A percentile compares a stretch with the other conserved stretches of the same genome.
These are phyloP conservation scores for Trichophyton mentagrophytes DNA, from an alignment of 2,329 filamentous ascomycete species.

Conservation along the genomic window DNA sequence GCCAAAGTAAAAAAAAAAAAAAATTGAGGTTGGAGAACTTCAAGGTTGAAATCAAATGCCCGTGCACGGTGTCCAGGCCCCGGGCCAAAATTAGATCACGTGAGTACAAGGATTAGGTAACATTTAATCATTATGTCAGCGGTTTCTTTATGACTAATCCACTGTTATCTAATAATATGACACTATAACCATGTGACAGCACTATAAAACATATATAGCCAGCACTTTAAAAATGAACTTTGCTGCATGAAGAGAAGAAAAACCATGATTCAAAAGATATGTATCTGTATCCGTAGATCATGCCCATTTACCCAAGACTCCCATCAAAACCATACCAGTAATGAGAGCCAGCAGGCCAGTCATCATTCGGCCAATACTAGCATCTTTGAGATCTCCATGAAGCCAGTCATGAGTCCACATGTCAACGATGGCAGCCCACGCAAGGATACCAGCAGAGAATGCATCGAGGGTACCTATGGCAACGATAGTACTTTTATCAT, in stretches of 20 bases:
- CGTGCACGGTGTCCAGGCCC: too few species aligned
- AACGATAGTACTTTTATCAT: slow-evolving; percentile 53
- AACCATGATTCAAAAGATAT: not conserved
- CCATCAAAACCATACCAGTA: slow-evolving; percentile 55
- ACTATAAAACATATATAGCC: not conserved
- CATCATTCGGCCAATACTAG: slow-evolving; percentile 37
- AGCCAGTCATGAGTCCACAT: slow-evolving; percentile 71
- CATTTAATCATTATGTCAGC: not conserved
- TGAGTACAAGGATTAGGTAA: not conserved
- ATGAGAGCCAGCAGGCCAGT: slow-evolving; percentile 45
- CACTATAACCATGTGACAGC: not conserved
- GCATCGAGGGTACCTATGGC: slow-evolving; percentile 63
- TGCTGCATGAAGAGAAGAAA: too few species aligned
- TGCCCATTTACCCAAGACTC: slow-evolving; percentile 63
- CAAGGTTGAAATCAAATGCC: too few species aligned
- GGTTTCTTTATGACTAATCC: not conserved
- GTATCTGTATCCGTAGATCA: not conserved
- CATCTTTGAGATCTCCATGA: slow-evolving; percentile 44
- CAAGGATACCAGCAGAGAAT: slow-evolving; percentile 58
- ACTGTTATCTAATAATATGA: not conserved
- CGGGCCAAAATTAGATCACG: too few species aligned
- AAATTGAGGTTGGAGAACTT: too few species aligned
- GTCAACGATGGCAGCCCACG: slow-evolving; percentile 70
- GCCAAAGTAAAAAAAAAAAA: too few species aligned
- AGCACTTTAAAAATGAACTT: not conserved